Percentiles rank a stretch among this genome's conserved stretches.
These are phyloP conservation scores for Verticillium nubilum DNA, from an alignment of 2,329 filamentous ascomycete species.

Conservation along the genomic window DNA sequence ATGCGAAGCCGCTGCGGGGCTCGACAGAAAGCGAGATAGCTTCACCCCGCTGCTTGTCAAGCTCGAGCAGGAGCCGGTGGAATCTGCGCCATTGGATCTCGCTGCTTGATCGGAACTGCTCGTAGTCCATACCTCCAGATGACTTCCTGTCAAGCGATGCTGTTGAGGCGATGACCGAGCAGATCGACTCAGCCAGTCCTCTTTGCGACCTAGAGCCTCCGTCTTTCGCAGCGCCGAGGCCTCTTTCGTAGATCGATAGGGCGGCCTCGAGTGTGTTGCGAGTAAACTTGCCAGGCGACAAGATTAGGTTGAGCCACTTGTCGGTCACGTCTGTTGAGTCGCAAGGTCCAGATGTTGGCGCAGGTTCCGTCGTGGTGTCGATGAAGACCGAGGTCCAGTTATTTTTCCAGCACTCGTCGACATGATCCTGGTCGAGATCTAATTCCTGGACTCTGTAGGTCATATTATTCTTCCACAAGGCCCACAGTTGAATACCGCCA, in stretches of 20 bases:
- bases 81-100: constrained; percentile 87
- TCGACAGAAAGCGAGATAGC: constrained; percentile 76
- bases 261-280: constrained; percentile 77
- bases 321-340: constrained; percentile 69
- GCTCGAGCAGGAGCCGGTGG: constrained; percentile 76
- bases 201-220: constrained; percentile 37
- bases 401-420: constrained; percentile 56
- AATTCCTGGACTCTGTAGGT: constrained; percentile 70
- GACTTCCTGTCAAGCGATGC: constrained; percentile 58
- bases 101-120: constrained; percentile 66
- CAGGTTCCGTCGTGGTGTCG: constrained; percentile 49
- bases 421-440: constrained; percentile 63
- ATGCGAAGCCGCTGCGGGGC: constrained; percentile 63
- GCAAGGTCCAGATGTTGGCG: constrained; percentile 53
- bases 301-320: constrained; percentile 79
- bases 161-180: constrained; percentile 64
- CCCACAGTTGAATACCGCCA: constrained; percentile 61
- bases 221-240: constrained; percentile 37
- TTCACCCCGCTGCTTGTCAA: constrained; percentile 82
- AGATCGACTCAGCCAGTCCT: constrained; percentile 70
- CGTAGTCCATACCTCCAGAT: constrained; percentile 66
- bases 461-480: constrained; percentile 80
- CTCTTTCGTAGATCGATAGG: constrained; percentile 73
- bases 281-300: constrained; percentile 79
- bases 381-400: constrained; percentile 66